Evolutionary conservation across 306 rosid genomes (phyloP).

Genomic region (Alnus rubra): DNA sequence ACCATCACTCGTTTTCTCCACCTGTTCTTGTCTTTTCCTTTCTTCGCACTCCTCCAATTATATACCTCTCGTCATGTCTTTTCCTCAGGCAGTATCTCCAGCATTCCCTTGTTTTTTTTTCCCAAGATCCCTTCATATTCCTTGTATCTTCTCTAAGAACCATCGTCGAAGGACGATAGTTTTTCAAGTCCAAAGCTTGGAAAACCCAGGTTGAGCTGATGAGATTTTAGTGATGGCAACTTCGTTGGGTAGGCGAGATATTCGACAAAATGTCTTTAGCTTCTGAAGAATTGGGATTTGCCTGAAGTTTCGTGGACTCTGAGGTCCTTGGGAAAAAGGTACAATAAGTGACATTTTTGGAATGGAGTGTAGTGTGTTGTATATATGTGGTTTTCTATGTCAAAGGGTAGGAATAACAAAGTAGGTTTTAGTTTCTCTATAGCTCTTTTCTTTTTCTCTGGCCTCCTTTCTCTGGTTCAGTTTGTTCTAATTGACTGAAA

Average conservation of each 20-base stretch:
- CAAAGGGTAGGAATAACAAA: not conserved
- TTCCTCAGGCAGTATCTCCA: constrained; percentile 40
- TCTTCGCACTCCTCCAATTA: constrained; percentile 24
- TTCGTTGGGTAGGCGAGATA: constrained; percentile 22
- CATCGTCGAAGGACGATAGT: constrained; percentile 4
- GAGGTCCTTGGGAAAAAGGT: constrained; percentile 11
- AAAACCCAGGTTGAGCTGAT: not conserved
- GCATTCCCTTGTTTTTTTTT: constrained; percentile 30
- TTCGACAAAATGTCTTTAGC: constrained; percentile 11
- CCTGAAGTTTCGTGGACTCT: not conserved
- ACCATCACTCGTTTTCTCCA: constrained; percentile 14
- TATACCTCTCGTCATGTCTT: constrained; percentile 31
- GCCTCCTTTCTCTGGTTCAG: not conserved
- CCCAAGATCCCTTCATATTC: constrained; percentile 31
- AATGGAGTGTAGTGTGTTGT: not conserved
- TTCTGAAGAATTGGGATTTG: constrained; percentile 10
- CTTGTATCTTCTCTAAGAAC: not conserved
- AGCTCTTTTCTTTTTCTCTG: not conserved
- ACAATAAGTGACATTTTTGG: not conserved
- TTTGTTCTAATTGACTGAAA: not conserved
- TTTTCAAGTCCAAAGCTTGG: constrained; percentile 6
- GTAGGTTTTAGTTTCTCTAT: not conserved
- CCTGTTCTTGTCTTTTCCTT: constrained; percentile 26
- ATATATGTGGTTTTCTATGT: not conserved
- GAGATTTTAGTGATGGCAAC: constrained; percentile 1